A percentile compares a stretch with the other conserved stretches of the same genome.
Conservation (phyloP, 352 stramenopile species). For the Phytophthora ohioensis region DNA sequence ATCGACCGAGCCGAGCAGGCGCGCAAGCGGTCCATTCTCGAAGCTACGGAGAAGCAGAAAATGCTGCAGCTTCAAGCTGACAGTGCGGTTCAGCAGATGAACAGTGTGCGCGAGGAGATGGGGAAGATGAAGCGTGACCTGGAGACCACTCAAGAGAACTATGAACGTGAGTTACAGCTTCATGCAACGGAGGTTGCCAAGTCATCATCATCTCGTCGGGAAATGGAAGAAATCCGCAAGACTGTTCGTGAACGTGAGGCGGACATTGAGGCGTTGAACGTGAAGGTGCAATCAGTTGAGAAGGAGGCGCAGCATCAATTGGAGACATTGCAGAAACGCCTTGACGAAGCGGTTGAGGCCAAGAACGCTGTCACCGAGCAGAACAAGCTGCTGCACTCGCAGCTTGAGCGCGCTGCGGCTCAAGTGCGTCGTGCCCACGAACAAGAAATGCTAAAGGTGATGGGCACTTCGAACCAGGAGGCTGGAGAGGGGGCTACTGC, state of each 20-base stretch:
- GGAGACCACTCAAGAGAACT: slow-evolving; percentile 71
- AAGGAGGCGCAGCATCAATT: slow-evolving; percentile 47
- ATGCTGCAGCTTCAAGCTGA: slow-evolving; percentile 57
- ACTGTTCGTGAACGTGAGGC: slow-evolving; percentile 46
- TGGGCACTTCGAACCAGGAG: slow-evolving; percentile 33
- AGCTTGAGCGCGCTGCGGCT: slow-evolving; percentile 66
- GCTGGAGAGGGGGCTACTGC: slow-evolving; percentile 31
- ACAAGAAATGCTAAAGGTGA: slow-evolving; percentile 51
- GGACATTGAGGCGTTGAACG: slow-evolving; percentile 53
- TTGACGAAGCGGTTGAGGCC: slow-evolving; percentile 57
- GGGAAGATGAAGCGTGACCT: slow-evolving; percentile 54
- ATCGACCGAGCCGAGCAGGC: slow-evolving; percentile 57
- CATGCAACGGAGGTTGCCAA: slow-evolving; percentile 74
- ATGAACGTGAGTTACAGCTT: slow-evolving; percentile 86
- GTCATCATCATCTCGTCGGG: slow-evolving; percentile 55
- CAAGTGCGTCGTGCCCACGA: slow-evolving; percentile 74
- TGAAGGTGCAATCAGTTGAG: slow-evolving; percentile 47
- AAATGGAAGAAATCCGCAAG: slow-evolving; percentile 61
- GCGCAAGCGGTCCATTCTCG: slow-evolving; percentile 47
- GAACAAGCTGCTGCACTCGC: slow-evolving; percentile 78
- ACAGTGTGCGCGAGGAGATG: slow-evolving; percentile 58
- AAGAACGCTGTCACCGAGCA: slow-evolving; percentile 67
- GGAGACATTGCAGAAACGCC: slow-evolving; percentile 54
- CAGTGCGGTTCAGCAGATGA: slow-evolving; percentile 54
- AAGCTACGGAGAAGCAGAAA: slow-evolving; percentile 60